phyloP scores from a whole-genome alignment of 1,284 basidiomycete species.

The Erythrobasidium hasegawianum region DNA sequence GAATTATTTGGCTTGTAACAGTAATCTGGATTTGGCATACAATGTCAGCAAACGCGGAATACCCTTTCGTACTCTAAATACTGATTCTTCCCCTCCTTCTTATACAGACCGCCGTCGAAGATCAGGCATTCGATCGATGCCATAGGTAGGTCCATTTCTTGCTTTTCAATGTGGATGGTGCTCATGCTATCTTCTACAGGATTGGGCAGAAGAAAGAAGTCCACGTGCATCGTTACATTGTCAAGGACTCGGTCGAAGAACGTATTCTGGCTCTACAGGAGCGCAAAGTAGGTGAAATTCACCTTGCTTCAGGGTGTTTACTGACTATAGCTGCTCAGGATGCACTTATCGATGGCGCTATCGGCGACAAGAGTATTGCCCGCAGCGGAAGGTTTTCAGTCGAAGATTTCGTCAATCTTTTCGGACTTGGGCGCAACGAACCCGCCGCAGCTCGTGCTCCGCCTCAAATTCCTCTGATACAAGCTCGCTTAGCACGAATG shows the following conservation, averaged over 20 bases:
- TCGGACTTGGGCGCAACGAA: neutral
- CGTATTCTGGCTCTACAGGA: conserved; percentile 49
- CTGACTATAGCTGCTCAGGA: too few species aligned
- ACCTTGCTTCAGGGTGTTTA: too few species aligned
- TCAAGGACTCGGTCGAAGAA: conserved; percentile 50
- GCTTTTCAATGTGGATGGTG: too few species aligned
- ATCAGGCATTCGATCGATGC: neutral
- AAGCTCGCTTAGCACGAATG: too few species aligned
- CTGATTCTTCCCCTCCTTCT: too few species aligned
- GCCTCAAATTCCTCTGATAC: too few species aligned
- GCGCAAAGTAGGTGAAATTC: conserved; percentile 27
- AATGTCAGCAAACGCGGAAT: neutral
- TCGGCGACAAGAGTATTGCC: neutral
- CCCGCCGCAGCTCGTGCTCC: neutral
- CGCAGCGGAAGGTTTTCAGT: neutral
- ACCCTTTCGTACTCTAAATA: conserved; percentile 4
- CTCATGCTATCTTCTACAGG: neutral
- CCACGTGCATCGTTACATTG: conserved; percentile 40
- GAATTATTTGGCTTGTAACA: too few species aligned
- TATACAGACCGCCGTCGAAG: neutral
- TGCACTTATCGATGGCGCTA: neutral
- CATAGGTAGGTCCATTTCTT: neutral
- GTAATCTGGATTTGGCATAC: conserved; percentile 61
- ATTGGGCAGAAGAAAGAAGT: conserved; percentile 60
- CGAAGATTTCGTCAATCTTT: neutral